Evolutionary conservation across 768 basidiomycete species (phyloP).

Genomic region (Tylopilus plumbeoviolaceoides): DNA sequence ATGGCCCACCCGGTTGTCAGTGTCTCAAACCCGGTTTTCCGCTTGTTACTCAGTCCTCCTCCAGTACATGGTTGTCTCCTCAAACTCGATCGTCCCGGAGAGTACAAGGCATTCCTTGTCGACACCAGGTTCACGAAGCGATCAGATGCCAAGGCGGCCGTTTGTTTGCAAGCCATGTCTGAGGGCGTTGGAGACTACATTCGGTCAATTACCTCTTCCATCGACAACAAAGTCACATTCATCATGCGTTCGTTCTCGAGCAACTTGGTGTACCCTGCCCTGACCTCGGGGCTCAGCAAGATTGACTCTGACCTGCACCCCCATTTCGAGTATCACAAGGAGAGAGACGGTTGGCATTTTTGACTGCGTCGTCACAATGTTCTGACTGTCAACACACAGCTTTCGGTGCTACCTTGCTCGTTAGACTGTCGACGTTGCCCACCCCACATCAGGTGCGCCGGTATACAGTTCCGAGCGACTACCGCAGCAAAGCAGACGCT

Average conservation of each 20-base stretch:
- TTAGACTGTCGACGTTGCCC: constrained; percentile 36
- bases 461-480: constrained; percentile 47
- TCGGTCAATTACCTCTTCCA: constrained; percentile 37
- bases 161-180: constrained; percentile 60
- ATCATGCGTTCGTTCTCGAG: constrained; percentile 42
- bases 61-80: constrained; percentile 63
- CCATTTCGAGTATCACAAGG: constrained; percentile 38
- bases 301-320: constrained; percentile 37
- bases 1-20: constrained; percentile 43
- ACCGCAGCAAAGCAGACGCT: constrained; percentile 58
- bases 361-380: background rate
- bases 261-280: constrained; percentile 41
- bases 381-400: constrained; percentile 35
- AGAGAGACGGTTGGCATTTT: constrained; percentile 46
- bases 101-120: constrained; percentile 55
- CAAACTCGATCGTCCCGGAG: constrained; percentile 49
- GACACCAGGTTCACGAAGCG: constrained; percentile 60
- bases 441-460: constrained; percentile 34
- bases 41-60: constrained; percentile 4
- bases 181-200: constrained; percentile 57
- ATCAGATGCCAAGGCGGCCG: constrained; percentile 66
- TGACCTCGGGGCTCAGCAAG: constrained; percentile 45
- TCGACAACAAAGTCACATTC: constrained; percentile 45
- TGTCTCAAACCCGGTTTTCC: constrained; percentile 8
- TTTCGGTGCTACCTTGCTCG: constrained; percentile 48